A percentile compares a stretch with the other conserved stretches of the same genome.
phyloP scores from a whole-genome alignment of 2,329 filamentous ascomycete genomes.

The Ilyonectria destructans region DNA sequence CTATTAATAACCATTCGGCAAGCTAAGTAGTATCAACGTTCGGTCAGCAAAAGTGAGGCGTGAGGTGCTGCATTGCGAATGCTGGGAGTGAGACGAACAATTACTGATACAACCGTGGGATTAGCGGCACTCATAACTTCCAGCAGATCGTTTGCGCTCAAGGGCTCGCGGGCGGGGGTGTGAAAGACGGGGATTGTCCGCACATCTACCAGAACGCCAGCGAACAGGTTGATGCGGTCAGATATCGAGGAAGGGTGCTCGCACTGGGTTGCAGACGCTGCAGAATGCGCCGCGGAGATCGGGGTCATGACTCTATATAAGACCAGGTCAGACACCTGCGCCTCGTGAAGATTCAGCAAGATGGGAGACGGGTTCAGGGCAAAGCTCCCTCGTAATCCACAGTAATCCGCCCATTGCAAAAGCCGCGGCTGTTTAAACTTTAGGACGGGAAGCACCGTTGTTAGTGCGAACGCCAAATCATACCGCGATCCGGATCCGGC shows the following conservation, averaged over 20 bases:
- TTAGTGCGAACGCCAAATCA: background rate
- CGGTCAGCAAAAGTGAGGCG: background rate
- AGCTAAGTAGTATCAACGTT: background rate
- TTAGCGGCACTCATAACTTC: background rate
- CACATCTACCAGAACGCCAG: background rate
- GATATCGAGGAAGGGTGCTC: background rate
- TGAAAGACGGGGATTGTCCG: background rate
- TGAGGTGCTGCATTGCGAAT: background rate
- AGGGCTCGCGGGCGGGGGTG: background rate
- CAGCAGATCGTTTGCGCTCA: background rate
- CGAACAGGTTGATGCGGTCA: background rate
- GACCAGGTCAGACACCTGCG: background rate
- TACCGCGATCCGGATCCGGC: background rate
- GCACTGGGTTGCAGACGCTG: background rate
- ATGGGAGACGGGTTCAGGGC: too few species aligned
- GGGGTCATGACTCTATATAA: background rate
- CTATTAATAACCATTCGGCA: too few species aligned
- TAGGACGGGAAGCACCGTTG: background rate
- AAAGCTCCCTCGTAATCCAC: background rate
- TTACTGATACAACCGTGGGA: background rate
- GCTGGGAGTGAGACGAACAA: background rate
- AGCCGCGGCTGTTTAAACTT: background rate
- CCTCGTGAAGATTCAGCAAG: too few species aligned
- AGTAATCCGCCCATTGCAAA: background rate
- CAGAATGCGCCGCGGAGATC: background rate